Base-by-base conservation (phyloP, 2,329 filamentous ascomycete species). In the Cladosporium austrohemisphaericum region DNA sequence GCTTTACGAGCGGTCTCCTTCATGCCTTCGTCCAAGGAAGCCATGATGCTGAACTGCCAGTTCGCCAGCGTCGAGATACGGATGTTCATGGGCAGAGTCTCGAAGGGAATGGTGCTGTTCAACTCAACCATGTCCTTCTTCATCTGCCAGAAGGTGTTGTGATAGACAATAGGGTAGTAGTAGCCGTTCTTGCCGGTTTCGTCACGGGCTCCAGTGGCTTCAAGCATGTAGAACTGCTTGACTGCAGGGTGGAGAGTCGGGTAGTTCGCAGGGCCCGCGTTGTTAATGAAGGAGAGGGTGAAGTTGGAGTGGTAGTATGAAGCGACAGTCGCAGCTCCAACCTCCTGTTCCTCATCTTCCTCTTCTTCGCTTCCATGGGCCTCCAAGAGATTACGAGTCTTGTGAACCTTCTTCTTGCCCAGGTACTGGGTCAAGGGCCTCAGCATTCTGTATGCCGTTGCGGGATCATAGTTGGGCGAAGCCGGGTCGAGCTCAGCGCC, bases 91-190 rank as follows among this genome's bases (percentile, higher is more conserved):
- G 91, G 89, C 20, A 95, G 74, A 18, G 81, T 82, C 61, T 82
- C 85, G 61, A 96, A 88, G 0, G 93, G 97, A 59, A 95, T 87
- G 0, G 93, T 97, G 13, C 88, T 85, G 67, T 98, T 98, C 43
- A 98, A 75, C 57, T 91, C 78, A 18, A 79, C 88, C 92, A 97
- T 97, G 60, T 97, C 89, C 55, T 79, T 84, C 65, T 81, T 88
- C 56, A 98, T 77, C 70, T 97, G 92, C 93, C 93, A 98, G 71
- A 98, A 98, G 3, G 86, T 94, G 71, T 98, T 98, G 65, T 93
- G 76, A 66, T 89, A 98, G 31, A 97, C 72, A 36, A 96, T 81
- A 4, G 93, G 93, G 64, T 86, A 83, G 65, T 97, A 98, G 91
- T 91, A 98, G 53, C 85, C 85, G 69, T 97, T 89, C 69, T 91